phyloP scores from a whole-genome alignment of 2,329 filamentous ascomycete genomes.

The Penicillium occitanis region DNA sequence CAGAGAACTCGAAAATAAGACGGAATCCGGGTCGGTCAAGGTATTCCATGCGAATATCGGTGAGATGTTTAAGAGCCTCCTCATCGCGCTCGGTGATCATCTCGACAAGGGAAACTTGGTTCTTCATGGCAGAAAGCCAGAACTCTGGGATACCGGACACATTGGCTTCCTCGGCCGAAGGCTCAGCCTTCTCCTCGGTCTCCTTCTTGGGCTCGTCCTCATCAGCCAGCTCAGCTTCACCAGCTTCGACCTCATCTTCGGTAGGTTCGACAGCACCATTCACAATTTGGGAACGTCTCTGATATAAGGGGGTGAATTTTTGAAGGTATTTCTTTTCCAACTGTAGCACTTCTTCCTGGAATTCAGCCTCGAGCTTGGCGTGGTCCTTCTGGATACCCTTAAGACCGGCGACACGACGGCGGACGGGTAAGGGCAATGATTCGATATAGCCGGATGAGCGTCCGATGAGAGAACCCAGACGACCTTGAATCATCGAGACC shows the following conservation, averaged over 20 bases:
- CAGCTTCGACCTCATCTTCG: conserved; percentile 80
- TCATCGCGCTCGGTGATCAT: conserved; percentile 99
- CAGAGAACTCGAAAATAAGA: conserved; percentile 92
- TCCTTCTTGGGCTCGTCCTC: conserved; percentile 61
- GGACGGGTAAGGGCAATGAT: conserved; percentile 83
- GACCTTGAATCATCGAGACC: conserved; percentile 96
- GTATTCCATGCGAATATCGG: conserved; percentile 98
- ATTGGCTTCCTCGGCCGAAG: conserved; percentile 46
- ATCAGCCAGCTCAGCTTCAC: conserved; percentile 75
- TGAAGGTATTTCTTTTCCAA: conserved; percentile 99
- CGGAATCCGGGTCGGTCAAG: conserved; percentile 97
- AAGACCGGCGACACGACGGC: conserved; percentile 88
- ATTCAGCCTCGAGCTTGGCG: conserved; percentile 95
- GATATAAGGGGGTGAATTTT: conserved; percentile 96
- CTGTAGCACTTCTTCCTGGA: conserved; percentile 96
- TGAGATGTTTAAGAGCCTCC: conserved; percentile 82
- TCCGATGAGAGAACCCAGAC: conserved; percentile 88
- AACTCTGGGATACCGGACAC: conserved; percentile 92
- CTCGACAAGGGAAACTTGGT: conserved; percentile 93
- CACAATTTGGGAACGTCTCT: conserved; percentile 90
- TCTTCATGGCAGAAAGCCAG: conserved; percentile 99
- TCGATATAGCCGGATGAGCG: conserved; percentile 97
- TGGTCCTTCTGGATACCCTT: conserved; percentile 99
- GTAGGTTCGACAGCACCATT: conserved; percentile 85
- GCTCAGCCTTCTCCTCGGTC: conserved; percentile 54